Percentiles rank a stretch among this genome's conserved stretches.
Evolutionary conservation across 1,284 basidiomycete genomes (phyloP).

Genomic region (Trichosporon sp.): DNA sequence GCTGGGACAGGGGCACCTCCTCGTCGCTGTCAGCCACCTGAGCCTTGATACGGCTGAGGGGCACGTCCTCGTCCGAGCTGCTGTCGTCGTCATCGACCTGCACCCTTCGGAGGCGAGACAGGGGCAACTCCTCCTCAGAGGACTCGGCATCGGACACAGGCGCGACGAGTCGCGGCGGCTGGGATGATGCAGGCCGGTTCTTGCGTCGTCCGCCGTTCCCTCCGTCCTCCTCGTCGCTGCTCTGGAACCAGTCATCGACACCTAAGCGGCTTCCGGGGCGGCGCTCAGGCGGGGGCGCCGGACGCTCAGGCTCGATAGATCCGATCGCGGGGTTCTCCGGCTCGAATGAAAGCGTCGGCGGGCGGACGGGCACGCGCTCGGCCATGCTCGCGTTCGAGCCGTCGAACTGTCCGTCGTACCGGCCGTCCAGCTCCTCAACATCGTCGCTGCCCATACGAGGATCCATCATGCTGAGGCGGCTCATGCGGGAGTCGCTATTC

Average conservation of each 20-base stretch:
- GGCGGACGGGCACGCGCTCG: slow-evolving; percentile 19
- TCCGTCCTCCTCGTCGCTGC: slow-evolving; percentile 29
- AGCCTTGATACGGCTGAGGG: slow-evolving; percentile 40
- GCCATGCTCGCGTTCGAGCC: neutral
- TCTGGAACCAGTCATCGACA: slow-evolving; percentile 30
- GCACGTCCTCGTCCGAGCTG: slow-evolving; percentile 52
- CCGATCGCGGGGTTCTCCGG: neutral
- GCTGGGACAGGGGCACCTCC: slow-evolving; percentile 45
- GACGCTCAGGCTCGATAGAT: slow-evolving; percentile 2
- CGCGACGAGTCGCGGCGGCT: slow-evolving; percentile 12
- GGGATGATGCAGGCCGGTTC: slow-evolving; percentile 6
- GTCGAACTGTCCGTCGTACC: slow-evolving; percentile 4
- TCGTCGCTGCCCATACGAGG: slow-evolving; percentile 10
- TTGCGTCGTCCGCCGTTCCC: slow-evolving; percentile 15
- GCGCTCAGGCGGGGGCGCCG: slow-evolving; percentile 1
- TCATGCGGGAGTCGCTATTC: slow-evolving; percentile 19
- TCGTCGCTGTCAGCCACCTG: slow-evolving; percentile 39
- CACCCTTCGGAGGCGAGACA: slow-evolving; percentile 35
- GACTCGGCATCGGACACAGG: slow-evolving; percentile 23
- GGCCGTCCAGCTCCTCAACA: slow-evolving; percentile 15
- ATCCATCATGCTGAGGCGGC: slow-evolving; percentile 19
- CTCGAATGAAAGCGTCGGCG: slow-evolving; percentile 25
- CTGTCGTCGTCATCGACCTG: slow-evolving; percentile 29
- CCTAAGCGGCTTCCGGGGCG: slow-evolving; percentile 28
- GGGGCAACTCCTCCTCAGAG: slow-evolving; percentile 40